Evolutionary conservation across 2,329 filamentous ascomycete species (phyloP), one percentile per base, ranked within the genome.

Genomic region (Neophaeococcomyces aloes): DNA sequence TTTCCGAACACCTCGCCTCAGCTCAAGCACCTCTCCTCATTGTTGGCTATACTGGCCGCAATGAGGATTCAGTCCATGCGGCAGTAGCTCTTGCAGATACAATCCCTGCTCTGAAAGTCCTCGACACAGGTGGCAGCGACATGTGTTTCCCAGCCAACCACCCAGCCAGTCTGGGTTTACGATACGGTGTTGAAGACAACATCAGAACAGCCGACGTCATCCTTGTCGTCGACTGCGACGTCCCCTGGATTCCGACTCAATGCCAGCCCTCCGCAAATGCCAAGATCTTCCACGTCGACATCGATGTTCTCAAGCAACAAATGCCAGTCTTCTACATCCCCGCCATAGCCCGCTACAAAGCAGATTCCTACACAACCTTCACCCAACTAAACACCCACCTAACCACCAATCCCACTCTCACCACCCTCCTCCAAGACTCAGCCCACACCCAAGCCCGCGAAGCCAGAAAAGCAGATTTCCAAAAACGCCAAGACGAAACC

Each of bases 171-270:
- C 59, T 86, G 10, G 81, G 88, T 2, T 61, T 91, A 40, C 73
- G 79, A 33, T 93, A 80, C 54, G 86, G 86, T 2, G 71, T 75
- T 2, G 83, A 94, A 40, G 77, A 84, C 2, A 70, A 72, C 32
- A 84, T 94, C 58, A 74, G 71, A 46, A 77, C 77, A 0, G 86
- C 88, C 0, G 89, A 95, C 59, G 76, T 86, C 8, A 93, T 95
- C 47, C 53, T 95, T 1, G 81, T 94, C 2, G 59, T 94, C 18
- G 83, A 95, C 61, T 93, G 86, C 51, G 88, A 95, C 57, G 86
- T 94, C 0, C 88, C 88, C 0, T 95, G 87, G 86, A 87, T 95
- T 44, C 79, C 81, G n/a, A 91, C 86, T 0, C 77, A 78, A 48
- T 79, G 74, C 63, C 70, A 71, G 35, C 79, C 79, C 0, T 69